Percentiles rank a stretch among this genome's conserved stretches.
Conservation (phyloP, 2,329 filamentous ascomycete species). For the Hypocrella siamensis region DNA sequence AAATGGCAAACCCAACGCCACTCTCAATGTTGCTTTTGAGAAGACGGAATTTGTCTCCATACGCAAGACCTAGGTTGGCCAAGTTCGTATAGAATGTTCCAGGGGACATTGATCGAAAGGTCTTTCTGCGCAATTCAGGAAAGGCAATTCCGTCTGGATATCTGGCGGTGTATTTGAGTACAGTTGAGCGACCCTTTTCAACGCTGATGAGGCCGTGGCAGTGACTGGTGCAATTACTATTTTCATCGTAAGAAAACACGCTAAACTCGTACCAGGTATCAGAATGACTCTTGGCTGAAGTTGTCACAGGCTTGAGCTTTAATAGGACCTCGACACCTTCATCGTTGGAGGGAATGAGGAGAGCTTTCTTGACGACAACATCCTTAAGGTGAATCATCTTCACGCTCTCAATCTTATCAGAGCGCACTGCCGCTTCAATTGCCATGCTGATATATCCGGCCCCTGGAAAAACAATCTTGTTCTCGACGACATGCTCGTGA, state of each 20-base stretch:
- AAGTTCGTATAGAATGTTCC: too few species aligned
- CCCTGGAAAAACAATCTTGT: conserved; percentile 16
- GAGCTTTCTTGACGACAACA: not conserved
- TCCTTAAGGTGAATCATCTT: not conserved
- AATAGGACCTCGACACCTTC: not conserved
- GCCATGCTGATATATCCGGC: conserved; percentile 19
- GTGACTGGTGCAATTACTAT: not conserved
- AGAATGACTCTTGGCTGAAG: not conserved
- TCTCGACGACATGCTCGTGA: conserved; percentile 14
- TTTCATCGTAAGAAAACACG: not conserved
- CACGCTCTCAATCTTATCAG: not conserved
- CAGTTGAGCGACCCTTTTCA: not conserved
- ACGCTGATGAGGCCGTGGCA: not conserved
- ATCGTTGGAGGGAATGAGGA: not conserved
- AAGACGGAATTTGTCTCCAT: too few species aligned
- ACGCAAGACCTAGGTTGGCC: too few species aligned
- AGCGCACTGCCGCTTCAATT: conserved; percentile 10
- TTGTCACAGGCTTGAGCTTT: not conserved
- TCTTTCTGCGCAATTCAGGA: too few species aligned
- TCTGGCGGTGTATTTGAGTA: not conserved
- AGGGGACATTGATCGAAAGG: too few species aligned
- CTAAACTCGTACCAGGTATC: not conserved
- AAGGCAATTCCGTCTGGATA: too few species aligned
- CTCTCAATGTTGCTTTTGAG: too few species aligned
- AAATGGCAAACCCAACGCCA: not conserved